Base-by-base conservation (phyloP, 2,329 filamentous ascomycete species). In the Chaetoscypha palmicola region DNA sequence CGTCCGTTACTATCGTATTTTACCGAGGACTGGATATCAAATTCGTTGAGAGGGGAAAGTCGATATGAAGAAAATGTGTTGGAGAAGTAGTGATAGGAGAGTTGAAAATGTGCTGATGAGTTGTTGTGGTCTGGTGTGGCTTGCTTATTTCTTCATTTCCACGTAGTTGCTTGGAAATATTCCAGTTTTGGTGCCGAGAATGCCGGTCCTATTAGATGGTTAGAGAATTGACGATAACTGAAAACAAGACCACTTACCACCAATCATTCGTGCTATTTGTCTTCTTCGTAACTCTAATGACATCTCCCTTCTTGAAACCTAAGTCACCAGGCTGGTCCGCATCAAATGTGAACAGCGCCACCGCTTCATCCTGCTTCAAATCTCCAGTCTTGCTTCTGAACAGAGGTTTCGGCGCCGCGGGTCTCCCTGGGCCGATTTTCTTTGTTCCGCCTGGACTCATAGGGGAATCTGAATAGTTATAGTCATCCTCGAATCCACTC, bases 231-330 rank as follows among this genome's bases (percentile, higher is more conserved):
- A 2, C 5, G 1, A 41, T 12, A 10, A n/a, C 10, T 26, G 7
- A 32, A 30, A 5, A 9, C 7, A 7, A 9, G 2, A 4, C n/a
- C 24, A 76, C 79, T 56, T 72, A 84, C 80, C 91, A 97, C 91
- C 91, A 97, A 64, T 97, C 91, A 45, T 89, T 90, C 46, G 87
- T 85, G 56, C 85, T 96, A 3, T 97, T 87, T 4, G 91, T 97
- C 66, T 86, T 85, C 71, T 98, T 96, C 45, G 94, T 64, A 46
- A 98, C 89, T 1, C 89, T 96, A 53, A 98, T 96, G 45, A 97
- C 66, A 22, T 98, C 92, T 16, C 92, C 92, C 73, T 98, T 98
- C 70, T 94, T 95, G 68, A 98, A 98, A 0, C 83, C 87, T 45
- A 97, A 64, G 63, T 98, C 91, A 3, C 91, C 91, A 0, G 88